Conservation (phyloP, 768 basidiomycete genomes). For the Pulveroboletus ravenelii region DNA sequence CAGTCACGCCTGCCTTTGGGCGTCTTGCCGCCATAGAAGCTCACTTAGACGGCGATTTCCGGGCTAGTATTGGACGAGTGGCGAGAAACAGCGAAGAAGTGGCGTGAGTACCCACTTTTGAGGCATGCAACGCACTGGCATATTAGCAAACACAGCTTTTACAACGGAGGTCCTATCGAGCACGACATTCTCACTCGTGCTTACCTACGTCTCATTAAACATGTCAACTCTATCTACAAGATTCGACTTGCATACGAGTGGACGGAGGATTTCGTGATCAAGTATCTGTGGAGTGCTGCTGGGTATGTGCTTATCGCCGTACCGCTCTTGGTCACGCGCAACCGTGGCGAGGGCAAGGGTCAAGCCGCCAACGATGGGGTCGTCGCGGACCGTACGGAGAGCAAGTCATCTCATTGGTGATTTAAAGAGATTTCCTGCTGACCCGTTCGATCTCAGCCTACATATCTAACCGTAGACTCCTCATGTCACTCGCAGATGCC, state of each 20-base stretch:
- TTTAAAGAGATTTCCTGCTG: background rate
- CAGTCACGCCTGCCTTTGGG: conserved; percentile 91
- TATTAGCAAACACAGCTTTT: conserved; percentile 54
- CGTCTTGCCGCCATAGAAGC: conserved; percentile 85
- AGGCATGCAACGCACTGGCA: background rate
- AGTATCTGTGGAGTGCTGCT: conserved; percentile 91
- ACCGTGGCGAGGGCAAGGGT: conserved; percentile 8
- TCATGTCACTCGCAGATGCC: conserved; percentile 94
- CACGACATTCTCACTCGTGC: conserved; percentile 74
- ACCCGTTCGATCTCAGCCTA: conserved; percentile 48
- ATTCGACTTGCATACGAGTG: conserved; percentile 89
- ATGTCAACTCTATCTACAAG: conserved; percentile 92
- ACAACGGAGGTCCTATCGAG: conserved; percentile 83
- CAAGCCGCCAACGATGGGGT: conserved; percentile 25
- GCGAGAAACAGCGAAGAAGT: conserved; percentile 91
- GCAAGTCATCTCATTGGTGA: conserved; percentile 23
- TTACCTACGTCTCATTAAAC: conserved; percentile 76
- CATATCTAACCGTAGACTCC: conserved; percentile 86
- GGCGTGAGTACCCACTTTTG: conserved; percentile 50
- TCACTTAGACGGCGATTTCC: conserved; percentile 84
- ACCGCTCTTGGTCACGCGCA: conserved; percentile 72
- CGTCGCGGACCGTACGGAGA: conserved; percentile 48
- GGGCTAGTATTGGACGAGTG: conserved; percentile 79
- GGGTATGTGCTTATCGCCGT: conserved; percentile 92
- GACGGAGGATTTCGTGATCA: conserved; percentile 97